Percentiles rank a stretch among this genome's conserved stretches.
These are phyloP conservation scores for Sugiyamaella japonica DNA, from an alignment of 1,139 yeast species.

Conservation along the genomic window DNA sequence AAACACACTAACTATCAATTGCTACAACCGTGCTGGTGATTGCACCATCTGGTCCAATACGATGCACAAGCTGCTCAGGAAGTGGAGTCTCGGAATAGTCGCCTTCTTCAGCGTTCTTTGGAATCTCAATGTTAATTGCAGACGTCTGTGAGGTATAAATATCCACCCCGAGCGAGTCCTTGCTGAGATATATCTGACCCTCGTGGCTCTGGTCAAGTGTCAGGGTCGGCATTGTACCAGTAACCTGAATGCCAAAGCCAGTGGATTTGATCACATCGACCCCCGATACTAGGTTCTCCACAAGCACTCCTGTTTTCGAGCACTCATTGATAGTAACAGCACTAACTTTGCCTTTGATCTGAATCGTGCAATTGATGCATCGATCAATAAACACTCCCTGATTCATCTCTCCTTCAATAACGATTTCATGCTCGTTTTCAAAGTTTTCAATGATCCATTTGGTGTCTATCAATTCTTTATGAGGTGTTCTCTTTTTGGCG, in stretches of 20 bases:
- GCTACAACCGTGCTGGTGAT: constrained; percentile 46
- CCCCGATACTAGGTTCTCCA: constrained; percentile 85
- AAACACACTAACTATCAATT: constrained; percentile 2
- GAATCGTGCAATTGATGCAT: constrained; percentile 70
- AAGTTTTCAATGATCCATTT: constrained; percentile 88
- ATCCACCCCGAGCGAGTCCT: constrained; percentile 67
- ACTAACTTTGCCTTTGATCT: constrained; percentile 87
- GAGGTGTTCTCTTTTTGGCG: constrained; percentile 62
- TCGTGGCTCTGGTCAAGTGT: constrained; percentile 87
- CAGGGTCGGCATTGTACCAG: constrained; percentile 77
- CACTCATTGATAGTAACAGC: constrained; percentile 81
- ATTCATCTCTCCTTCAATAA: constrained; percentile 75
- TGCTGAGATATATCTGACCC: constrained; percentile 76
- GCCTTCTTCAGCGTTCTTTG: constrained; percentile 55
- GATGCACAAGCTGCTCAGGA: constrained; percentile 86
- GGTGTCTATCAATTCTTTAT: constrained; percentile 76
- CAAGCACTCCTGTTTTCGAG: constrained; percentile 67
- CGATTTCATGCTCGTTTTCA: constrained; percentile 58
- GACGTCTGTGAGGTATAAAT: constrained; percentile 83
- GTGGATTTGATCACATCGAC: constrained; percentile 81
- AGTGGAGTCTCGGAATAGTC: constrained; percentile 75
- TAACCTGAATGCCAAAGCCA: constrained; percentile 81
- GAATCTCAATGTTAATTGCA: constrained; percentile 79
- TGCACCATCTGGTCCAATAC: constrained; percentile 47
- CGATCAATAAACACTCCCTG: constrained; percentile 89